Evolutionary conservation across 371 early-diverging fungal genomes (phyloP).

Genomic region (Mortierella sp.): DNA sequence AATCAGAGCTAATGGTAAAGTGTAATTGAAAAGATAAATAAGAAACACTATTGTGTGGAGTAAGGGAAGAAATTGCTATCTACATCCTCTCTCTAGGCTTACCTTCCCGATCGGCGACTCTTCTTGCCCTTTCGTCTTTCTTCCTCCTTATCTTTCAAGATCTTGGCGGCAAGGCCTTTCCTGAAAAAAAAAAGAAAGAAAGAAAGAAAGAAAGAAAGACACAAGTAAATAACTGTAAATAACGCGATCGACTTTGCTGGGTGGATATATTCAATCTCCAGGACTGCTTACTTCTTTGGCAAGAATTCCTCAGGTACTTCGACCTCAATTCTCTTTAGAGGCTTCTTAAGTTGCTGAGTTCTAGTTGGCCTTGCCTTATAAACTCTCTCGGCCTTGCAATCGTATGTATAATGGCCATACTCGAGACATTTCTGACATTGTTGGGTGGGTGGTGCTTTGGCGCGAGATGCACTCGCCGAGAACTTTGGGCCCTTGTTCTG

Average conservation of each 20-base stretch:
- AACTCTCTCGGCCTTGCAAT: conserved; percentile 66
- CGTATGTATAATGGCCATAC: conserved; percentile 72
- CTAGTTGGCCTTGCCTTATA: conserved; percentile 72
- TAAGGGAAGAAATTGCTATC: neutral
- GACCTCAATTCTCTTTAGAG: conserved; percentile 63
- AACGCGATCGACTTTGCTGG: neutral
- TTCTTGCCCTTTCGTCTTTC: conserved; percentile 40
- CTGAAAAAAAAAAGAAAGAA: conserved; percentile 37
- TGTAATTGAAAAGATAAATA: neutral
- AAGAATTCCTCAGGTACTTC: conserved; percentile 68
- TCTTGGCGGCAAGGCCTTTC: conserved; percentile 68
- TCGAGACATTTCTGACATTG: conserved; percentile 75
- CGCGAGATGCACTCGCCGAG: conserved; percentile 24
- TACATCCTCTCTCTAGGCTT: neutral
- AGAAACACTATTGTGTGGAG: neutral
- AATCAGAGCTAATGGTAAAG: conserved; percentile 12
- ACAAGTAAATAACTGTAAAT: neutral
- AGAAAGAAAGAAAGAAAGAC: too few species aligned
- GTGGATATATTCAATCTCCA: neutral
- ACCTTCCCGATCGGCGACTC: conserved; percentile 26
- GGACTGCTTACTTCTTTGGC: conserved; percentile 53
- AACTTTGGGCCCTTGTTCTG: conserved; percentile 34
- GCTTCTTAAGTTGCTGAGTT: conserved; percentile 73
- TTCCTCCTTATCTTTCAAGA: conserved; percentile 64
- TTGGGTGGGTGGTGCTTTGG: conserved; percentile 65